Evolutionary conservation across 108 stramenopile species (phyloP).

Genomic region (Conticribra weissflogii): DNA sequence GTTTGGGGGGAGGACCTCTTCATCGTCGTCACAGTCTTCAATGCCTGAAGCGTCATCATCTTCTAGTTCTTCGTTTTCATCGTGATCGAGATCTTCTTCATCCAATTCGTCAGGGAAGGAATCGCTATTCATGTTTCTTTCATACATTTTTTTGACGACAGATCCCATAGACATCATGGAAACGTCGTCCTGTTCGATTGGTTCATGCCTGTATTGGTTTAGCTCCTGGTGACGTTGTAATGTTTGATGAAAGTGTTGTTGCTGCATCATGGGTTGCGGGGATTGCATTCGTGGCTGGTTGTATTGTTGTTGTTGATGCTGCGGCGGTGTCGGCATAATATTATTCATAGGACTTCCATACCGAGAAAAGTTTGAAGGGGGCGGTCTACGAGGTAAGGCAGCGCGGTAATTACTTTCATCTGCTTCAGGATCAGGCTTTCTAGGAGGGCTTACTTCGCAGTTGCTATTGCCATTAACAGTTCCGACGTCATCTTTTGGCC

Average conservation of each 20-base stretch:
- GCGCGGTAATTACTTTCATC: not conserved
- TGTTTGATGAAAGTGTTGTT: not conserved
- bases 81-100: slow-evolving; percentile 8
- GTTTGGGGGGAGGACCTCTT: not conserved
- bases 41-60: not conserved
- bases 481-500: too few species aligned
- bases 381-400: not conserved
- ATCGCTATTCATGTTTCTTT: not conserved
- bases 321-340: not conserved
- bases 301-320: not conserved
- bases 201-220: not conserved
- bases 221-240: not conserved
- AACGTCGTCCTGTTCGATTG: slow-evolving; percentile 36
- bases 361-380: not conserved
- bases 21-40: slow-evolving; percentile 1
- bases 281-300: not conserved
- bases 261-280: slow-evolving; percentile 1
- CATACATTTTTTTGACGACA: slow-evolving; percentile 19
- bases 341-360: not conserved
- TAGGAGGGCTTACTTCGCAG: not conserved
- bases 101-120: slow-evolving; percentile 5
- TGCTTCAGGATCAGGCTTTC: not conserved
- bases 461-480: not conserved
- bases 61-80: slow-evolving; percentile 20
- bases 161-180: slow-evolving; percentile 37